phyloP scores from a whole-genome alignment of 2,329 filamentous ascomycete genomes.

The Ciborinia camelliae region DNA sequence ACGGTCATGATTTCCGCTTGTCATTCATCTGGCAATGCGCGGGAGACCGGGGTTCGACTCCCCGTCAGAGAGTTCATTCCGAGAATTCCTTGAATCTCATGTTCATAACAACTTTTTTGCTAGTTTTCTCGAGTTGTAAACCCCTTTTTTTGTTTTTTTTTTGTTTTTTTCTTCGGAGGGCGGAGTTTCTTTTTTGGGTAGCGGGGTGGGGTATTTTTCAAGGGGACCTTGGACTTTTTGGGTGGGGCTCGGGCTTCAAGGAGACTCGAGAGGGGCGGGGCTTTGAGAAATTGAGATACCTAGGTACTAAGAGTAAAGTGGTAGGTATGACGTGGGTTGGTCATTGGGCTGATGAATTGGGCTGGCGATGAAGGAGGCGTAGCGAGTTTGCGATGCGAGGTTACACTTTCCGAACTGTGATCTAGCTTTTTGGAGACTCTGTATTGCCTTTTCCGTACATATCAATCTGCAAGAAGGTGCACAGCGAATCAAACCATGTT shows the following conservation, averaged over 20 bases:
- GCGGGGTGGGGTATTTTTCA: not conserved
- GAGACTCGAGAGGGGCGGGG: not conserved
- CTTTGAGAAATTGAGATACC: too few relatives aligned
- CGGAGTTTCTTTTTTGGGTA: not conserved
- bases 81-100: not conserved
- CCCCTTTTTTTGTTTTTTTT: too few relatives aligned
- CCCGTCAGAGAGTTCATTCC: conserved; percentile 22
- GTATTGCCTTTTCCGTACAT: not conserved
- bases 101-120: not conserved
- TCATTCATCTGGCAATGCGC: conserved; percentile 26
- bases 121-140: not conserved
- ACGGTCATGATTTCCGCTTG: conserved; percentile 40
- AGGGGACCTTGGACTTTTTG: not conserved
- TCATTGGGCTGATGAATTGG: not conserved
- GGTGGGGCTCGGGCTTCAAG: not conserved
- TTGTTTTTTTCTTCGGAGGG: not conserved
- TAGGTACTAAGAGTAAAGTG: not conserved
- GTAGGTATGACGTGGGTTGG: conserved; percentile 1
- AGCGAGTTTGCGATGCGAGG: not conserved
- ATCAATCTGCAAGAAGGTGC: not conserved
- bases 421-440: not conserved
- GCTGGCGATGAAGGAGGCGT: not conserved
- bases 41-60: conserved; percentile 34
- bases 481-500: not conserved
- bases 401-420: not conserved